Evolutionary conservation across 352 stramenopile species (phyloP).

Genomic region (Thalassiosira delicatula): DNA sequence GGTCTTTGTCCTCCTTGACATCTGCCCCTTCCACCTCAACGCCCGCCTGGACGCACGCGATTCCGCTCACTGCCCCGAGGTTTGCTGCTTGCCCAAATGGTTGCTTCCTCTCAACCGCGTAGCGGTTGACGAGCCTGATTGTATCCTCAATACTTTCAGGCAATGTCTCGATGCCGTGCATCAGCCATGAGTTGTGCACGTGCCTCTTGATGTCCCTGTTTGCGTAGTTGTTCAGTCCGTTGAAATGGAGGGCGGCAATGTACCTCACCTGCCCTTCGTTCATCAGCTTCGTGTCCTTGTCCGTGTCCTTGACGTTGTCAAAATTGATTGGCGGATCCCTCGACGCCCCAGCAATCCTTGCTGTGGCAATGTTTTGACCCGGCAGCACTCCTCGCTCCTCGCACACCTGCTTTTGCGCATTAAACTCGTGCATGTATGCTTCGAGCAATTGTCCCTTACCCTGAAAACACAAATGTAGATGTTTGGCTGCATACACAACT

Average conservation of each 20-base stretch:
- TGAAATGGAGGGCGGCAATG: not conserved
- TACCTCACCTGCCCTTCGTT: not conserved
- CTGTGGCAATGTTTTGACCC: not conserved
- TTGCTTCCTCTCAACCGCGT: too few relatives aligned
- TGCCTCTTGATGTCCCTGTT: not conserved
- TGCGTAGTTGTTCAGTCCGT: not conserved
- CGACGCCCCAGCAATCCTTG: too few relatives aligned
- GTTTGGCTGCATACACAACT: not conserved
- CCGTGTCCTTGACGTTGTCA: too few relatives aligned
- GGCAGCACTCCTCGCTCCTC: not conserved
- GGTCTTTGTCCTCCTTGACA: too few relatives aligned
- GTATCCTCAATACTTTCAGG: not conserved
- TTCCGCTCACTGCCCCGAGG: too few relatives aligned
- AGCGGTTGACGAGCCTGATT: not conserved
- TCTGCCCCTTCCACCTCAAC: too few relatives aligned
- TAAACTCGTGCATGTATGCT: not conserved
- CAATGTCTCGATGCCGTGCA: not conserved
- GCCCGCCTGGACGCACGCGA: too few relatives aligned
- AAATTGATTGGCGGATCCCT: too few relatives aligned
- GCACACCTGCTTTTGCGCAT: not conserved
- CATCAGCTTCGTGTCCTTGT: too few relatives aligned
- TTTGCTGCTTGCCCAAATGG: too few relatives aligned
- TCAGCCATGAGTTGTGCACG: not conserved
- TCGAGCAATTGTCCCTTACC: not conserved
- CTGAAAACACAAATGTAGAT: not conserved